These are phyloP conservation scores for Fusarium piperis DNA, from an alignment of 2,329 filamentous ascomycete genomes.

Conservation along the genomic window DNA sequence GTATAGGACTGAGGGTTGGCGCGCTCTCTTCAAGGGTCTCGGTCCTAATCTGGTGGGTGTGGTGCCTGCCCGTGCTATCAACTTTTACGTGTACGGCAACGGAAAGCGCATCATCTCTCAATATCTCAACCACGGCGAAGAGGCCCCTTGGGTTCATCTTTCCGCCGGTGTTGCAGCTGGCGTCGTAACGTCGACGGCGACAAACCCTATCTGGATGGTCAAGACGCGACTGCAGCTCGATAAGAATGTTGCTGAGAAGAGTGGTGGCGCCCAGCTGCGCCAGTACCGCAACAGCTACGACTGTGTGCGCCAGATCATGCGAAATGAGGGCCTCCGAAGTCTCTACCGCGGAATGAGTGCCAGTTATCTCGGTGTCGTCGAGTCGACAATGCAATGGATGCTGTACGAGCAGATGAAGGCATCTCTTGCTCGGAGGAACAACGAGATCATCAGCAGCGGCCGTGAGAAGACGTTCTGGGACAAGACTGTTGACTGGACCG, in stretches of 20 bases:
- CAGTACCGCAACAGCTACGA: conserved; percentile 90
- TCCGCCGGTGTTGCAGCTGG: conserved; percentile 80
- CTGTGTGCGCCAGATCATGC: conserved; percentile 83
- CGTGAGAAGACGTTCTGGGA: conserved; percentile 77
- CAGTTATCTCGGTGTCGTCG: conserved; percentile 89
- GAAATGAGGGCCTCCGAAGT: conserved; percentile 81
- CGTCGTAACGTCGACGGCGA: conserved; percentile 87
- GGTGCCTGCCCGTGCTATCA: conserved; percentile 88
- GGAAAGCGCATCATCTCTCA: conserved; percentile 84
- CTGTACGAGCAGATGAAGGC: conserved; percentile 93
- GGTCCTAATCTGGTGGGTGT: conserved; percentile 91
- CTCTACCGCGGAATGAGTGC: conserved; percentile 92
- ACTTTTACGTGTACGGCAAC: conserved; percentile 94
- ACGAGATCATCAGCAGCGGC: conserved; percentile 65
- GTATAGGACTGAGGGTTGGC: conserved; percentile 81
- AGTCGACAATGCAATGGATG: conserved; percentile 93
- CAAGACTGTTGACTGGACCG: conserved; percentile 78
- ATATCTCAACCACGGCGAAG: conserved; percentile 74
- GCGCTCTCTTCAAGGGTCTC: conserved; percentile 91
- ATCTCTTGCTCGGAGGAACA: conserved; percentile 72
- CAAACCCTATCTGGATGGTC: conserved; percentile 96
- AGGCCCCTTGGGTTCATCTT: conserved; percentile 81
- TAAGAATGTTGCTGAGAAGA: conserved; percentile 77
- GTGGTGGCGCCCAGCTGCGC: conserved; percentile 63
- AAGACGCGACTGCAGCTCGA: conserved; percentile 94